Conservation (phyloP, 163 green algal species). For the Chlamydomonas reinhardtii region DNA sequence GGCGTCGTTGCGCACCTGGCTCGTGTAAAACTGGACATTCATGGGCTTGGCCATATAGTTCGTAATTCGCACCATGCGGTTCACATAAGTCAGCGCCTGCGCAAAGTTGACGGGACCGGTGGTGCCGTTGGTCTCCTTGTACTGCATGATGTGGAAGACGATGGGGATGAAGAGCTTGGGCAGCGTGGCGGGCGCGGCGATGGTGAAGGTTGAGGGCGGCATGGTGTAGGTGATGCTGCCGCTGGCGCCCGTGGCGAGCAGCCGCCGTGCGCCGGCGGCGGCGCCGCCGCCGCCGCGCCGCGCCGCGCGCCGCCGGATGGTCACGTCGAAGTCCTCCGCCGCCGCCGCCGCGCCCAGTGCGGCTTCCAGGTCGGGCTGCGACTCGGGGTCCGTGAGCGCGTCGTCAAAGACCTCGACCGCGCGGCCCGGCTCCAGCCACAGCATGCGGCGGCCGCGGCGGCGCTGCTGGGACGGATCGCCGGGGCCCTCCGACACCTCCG, state of each 20-base stretch:
- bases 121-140: not conserved
- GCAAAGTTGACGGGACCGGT: not conserved
- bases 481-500: not conserved
- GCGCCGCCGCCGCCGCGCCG: too few relatives aligned
- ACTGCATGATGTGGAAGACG: slow-evolving; percentile 39
- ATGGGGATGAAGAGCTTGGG: not conserved
- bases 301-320: not conserved
- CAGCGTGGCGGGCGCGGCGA: not conserved
- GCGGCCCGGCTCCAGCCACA: too few relatives aligned
- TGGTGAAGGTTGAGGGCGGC: not conserved
- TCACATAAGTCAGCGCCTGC: not conserved
- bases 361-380: too few relatives aligned
- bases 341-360: too few relatives aligned
- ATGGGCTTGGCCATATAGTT: slow-evolving; percentile 36
- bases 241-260: not conserved
- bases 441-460: too few relatives aligned
- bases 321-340: not conserved
- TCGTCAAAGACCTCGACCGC: not conserved
- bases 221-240: not conserved
- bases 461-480: not conserved
- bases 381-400: too few relatives aligned
- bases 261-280: not conserved
- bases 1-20: slow-evolving; percentile 2
- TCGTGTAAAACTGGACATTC: slow-evolving; percentile 16
- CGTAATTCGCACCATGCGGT: not conserved